A percentile compares a stretch with the other conserved stretches of the same genome.
These are phyloP conservation scores for Nicotiana benthamiana DNA, from an alignment of 257 asterid genomes.

Conservation along the genomic window DNA sequence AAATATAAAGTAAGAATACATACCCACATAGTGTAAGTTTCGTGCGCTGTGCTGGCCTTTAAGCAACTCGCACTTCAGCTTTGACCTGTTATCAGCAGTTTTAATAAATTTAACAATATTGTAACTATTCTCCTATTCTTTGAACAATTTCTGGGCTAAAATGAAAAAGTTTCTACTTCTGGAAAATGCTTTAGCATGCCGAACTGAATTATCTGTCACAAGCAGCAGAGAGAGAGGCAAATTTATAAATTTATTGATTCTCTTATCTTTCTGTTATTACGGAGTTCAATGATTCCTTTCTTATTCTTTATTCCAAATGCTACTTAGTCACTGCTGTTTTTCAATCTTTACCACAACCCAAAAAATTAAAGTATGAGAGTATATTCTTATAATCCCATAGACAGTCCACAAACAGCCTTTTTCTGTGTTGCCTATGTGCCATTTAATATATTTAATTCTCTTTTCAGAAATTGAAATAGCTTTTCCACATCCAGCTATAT, in stretches of 20 bases:
- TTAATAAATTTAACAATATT: neutral
- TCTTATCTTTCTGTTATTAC: conserved; percentile 5
- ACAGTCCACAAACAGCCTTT: conserved; percentile 9
- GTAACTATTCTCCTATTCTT: neutral
- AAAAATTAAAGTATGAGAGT: neutral
- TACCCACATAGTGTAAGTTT: too few species aligned
- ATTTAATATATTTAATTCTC: neutral
- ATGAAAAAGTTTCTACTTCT: neutral
- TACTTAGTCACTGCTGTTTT: neutral
- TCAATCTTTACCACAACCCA: conserved; percentile 4
- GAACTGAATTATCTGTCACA: neutral
- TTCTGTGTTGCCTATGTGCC: neutral
- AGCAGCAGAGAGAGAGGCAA: neutral
- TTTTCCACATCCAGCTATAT: neutral
- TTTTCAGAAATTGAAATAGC: neutral
- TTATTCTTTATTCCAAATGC: neutral
- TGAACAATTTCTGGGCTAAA: neutral
- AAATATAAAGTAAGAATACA: too few species aligned
- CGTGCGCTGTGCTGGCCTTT: too few species aligned
- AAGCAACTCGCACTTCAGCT: neutral
- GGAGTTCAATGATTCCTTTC: neutral
- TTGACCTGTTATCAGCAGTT: neutral
- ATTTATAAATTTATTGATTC: conserved; percentile 6
- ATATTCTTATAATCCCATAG: conserved; percentile 3
- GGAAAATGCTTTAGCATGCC: neutral